Evolutionary conservation across 208 protist species (phyloP).

Genomic region (Porcisia deanei): DNA sequence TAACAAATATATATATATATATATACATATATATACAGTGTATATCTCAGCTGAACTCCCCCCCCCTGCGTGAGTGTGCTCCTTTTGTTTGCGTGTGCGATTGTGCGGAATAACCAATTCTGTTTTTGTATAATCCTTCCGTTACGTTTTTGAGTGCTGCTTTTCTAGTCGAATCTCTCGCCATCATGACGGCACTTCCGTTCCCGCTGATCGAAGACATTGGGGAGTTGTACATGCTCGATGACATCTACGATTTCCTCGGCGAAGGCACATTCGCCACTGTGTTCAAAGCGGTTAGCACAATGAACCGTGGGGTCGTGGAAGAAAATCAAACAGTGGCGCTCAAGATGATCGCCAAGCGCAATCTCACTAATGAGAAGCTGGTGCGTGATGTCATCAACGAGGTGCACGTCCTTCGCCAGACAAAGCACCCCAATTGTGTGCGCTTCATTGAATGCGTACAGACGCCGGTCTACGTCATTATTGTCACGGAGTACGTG

Average conservation of each 20-base stretch:
- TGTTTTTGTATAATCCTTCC: not conserved
- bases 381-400: conserved; percentile 73
- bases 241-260: conserved; percentile 87
- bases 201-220: conserved; percentile 65
- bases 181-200: conserved; percentile 35
- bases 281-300: conserved; percentile 73
- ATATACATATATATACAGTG: too few species aligned
- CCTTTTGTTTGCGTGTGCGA: not conserved
- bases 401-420: conserved; percentile 75
- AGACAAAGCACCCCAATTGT: conserved; percentile 69
- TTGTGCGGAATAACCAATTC: not conserved
- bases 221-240: conserved; percentile 57
- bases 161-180: not conserved
- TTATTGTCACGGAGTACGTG: conserved; percentile 88
- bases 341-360: conserved; percentile 85
- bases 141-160: too few species aligned
- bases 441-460: conserved; percentile 72
- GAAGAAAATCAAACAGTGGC: conserved; percentile 57
- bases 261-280: conserved; percentile 82
- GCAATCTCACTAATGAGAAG: conserved; percentile 67
- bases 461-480: conserved; percentile 73
- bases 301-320: conserved; percentile 37
- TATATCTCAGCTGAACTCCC: too few species aligned
- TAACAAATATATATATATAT: too few species aligned
- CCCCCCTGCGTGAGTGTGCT: not conserved